These are phyloP conservation scores for Cystofilobasidium macerans DNA, from an alignment of 768 basidiomycete genomes.

Conservation along the genomic window DNA sequence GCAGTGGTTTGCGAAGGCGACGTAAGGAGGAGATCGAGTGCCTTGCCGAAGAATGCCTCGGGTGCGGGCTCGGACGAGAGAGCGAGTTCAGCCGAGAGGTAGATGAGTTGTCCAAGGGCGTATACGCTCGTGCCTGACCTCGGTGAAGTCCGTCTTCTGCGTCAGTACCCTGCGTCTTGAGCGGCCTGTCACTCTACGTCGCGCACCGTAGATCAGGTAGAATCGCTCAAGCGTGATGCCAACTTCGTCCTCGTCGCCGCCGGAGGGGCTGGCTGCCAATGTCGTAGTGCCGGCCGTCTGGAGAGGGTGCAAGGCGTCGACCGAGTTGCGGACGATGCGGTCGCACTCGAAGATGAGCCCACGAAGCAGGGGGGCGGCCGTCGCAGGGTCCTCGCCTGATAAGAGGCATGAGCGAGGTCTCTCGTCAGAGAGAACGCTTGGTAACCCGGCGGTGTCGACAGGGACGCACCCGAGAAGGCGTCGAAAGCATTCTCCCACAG, in stretches of 20 bases:
- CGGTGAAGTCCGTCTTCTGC: no score
- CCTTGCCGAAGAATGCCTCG: neutral
- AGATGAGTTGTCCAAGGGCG: constrained; percentile 1
- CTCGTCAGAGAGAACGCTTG: neutral
- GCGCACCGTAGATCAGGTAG: constrained; percentile 19
- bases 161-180: no score
- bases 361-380: constrained; percentile 20
- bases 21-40: constrained; percentile 3
- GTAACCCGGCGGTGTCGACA: no score
- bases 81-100: neutral
- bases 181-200: no score
- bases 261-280: neutral
- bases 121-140: constrained; percentile 2
- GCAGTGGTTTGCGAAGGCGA: neutral
- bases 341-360: constrained; percentile 22
- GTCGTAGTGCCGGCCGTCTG: neutral
- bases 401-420: neutral
- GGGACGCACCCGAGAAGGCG: neutral
- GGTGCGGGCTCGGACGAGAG: constrained; percentile 3
- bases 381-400: constrained; percentile 13
- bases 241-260: neutral
- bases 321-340: constrained; percentile 17
- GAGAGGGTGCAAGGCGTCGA: constrained; percentile 5
- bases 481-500: constrained; percentile 21
- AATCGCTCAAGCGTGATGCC: constrained; percentile 1